Percentiles rank a stretch among this genome's conserved stretches.
Evolutionary conservation across 495 filamentous ascomycete species (phyloP).

Genomic region (Trichoderma gamsii): DNA sequence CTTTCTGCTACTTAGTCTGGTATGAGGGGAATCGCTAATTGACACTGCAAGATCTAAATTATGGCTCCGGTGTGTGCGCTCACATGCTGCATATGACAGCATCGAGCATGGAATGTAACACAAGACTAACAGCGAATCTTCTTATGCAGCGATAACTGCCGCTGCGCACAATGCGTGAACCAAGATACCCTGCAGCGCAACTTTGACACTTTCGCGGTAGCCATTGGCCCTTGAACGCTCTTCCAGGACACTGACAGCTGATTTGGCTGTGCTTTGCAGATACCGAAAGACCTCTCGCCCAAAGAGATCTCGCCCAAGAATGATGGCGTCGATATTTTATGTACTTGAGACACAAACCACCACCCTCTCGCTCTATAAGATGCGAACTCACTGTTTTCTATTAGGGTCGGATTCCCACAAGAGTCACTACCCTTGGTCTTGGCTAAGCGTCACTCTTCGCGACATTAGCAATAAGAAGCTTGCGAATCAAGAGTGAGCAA

Average conservation of each 20-base stretch:
- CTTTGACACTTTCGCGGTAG: conserved; percentile 58
- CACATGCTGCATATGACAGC: not conserved
- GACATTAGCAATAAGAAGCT: conserved; percentile 37
- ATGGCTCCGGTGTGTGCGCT: conserved; percentile 35
- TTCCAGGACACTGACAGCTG: not conserved
- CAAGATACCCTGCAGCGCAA: conserved; percentile 70
- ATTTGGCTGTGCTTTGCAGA: conserved; percentile 25
- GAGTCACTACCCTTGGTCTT: conserved; percentile 44
- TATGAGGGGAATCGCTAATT: not conserved
- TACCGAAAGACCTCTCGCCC: conserved; percentile 48
- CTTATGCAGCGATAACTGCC: conserved; percentile 68
- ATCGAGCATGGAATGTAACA: conserved; percentile 1
- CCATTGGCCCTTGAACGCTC: not conserved
- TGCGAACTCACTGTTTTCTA: conserved; percentile 13
- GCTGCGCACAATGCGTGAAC: conserved; percentile 66
- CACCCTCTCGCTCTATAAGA: not conserved
- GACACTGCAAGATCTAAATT: conserved; percentile 23
- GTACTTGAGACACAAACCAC: conserved; percentile 25
- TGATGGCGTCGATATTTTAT: conserved; percentile 36
- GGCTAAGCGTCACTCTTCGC: not conserved
- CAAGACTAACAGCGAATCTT: conserved; percentile 7
- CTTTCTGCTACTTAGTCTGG: not conserved
- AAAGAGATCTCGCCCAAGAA: conserved; percentile 26
- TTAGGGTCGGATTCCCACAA: conserved; percentile 46
- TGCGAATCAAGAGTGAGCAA: not conserved